Evolutionary conservation across 257 asterid species (phyloP).

Genomic region (Solanum ossicruentum): DNA sequence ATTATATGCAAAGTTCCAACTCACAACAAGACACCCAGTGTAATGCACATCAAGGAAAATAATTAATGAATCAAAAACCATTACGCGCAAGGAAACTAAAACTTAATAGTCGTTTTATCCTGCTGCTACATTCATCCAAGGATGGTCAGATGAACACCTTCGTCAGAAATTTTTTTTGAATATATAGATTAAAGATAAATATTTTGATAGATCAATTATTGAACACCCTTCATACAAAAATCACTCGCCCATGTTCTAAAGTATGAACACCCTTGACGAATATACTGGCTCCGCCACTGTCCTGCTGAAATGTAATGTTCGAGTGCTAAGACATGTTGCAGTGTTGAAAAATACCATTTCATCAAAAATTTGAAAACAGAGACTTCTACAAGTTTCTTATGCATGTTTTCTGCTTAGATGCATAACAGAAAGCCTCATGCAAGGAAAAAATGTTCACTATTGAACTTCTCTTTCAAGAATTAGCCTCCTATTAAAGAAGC

Average conservation of each 20-base stretch:
- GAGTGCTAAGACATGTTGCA: not conserved
- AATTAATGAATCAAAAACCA: not conserved
- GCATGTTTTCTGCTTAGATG: not conserved
- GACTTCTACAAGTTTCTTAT: not conserved
- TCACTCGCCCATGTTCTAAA: no score
- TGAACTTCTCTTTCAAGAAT: not conserved
- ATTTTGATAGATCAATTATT: no score
- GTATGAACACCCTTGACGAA: no score
- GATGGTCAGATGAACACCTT: no score
- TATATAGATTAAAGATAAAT: no score
- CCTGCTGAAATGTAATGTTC: not conserved
- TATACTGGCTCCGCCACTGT: no score
- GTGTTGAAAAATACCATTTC: not conserved
- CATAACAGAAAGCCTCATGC: not conserved
- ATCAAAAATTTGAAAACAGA: not conserved
- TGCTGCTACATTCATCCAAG: no score
- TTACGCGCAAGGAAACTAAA: not conserved
- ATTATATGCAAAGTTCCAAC: not conserved
- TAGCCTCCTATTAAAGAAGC: not conserved
- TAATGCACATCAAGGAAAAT: not conserved
- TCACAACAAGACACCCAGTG: not conserved
- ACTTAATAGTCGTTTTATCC: not conserved
- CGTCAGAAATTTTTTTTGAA: no score
- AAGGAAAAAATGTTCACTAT: not conserved
- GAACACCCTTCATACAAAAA: no score